phyloP scores from a whole-genome alignment of 2,329 filamentous ascomycete genomes.

The Pseudogymnoascus sp. region DNA sequence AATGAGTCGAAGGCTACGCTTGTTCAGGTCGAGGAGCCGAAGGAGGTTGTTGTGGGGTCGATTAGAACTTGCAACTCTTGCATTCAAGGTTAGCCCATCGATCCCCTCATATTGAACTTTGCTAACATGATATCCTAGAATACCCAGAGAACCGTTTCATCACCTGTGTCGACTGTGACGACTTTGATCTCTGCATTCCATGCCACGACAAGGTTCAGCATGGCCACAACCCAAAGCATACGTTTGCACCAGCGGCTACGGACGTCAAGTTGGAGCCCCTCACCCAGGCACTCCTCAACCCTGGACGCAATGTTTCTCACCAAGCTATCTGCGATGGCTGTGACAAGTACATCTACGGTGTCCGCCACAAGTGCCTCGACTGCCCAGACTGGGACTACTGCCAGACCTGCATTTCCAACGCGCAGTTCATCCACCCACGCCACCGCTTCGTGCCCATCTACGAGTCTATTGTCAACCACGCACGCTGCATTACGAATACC shows the following conservation, averaged over 20 bases:
- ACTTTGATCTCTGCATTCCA: slow-evolving; percentile 82
- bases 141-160: slow-evolving; percentile 73
- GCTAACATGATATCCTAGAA: slow-evolving; percentile 24
- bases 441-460: slow-evolving; percentile 90
- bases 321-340: slow-evolving; percentile 92
- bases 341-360: slow-evolving; percentile 75
- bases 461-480: slow-evolving; percentile 34
- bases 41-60: slow-evolving; percentile 16
- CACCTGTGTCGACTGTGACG: slow-evolving; percentile 75
- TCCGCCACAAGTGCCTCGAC: slow-evolving; percentile 92
- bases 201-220: slow-evolving; percentile 73
- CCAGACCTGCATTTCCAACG: slow-evolving; percentile 60
- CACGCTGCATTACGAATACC: slow-evolving; percentile 34
- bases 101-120: slow-evolving; percentile 12
- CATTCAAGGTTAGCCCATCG: slow-evolving; percentile 43
- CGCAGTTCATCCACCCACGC: slow-evolving; percentile 61
- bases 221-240: slow-evolving; percentile 84
- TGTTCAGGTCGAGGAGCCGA: slow-evolving; percentile 17
- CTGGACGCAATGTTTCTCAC: slow-evolving; percentile 76
- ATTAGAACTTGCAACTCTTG: slow-evolving; percentile 56
- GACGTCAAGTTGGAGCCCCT: slow-evolving; percentile 53
- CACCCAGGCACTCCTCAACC: slow-evolving; percentile 59
- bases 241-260: slow-evolving; percentile 61
- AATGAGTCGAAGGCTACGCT: slow-evolving; percentile 22
- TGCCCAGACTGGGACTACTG: slow-evolving; percentile 99